A percentile compares a stretch with the other conserved stretches of the same genome.
Evolutionary conservation across 169 alveolate species (phyloP).

Genomic region (Eimeria acervulina): DNA sequence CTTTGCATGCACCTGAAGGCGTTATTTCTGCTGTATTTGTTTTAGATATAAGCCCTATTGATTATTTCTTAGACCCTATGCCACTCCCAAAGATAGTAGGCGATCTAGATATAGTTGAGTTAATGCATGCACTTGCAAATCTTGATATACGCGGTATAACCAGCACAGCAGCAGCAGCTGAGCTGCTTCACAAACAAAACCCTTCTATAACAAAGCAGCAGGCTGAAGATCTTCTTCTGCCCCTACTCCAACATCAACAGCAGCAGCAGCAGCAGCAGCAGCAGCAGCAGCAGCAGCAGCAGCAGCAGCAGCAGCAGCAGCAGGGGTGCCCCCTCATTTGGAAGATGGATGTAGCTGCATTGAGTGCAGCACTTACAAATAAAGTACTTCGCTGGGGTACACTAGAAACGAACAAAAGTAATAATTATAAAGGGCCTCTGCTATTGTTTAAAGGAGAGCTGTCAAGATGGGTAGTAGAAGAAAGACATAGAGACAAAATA

Average conservation of each 20-base stretch:
- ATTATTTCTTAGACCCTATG: not conserved
- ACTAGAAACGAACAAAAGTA: not conserved
- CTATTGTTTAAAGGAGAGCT: not conserved
- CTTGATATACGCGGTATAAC: slow-evolving; percentile 1
- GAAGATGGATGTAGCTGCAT: not conserved
- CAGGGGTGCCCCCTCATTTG: not conserved
- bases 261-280: slow-evolving; percentile 35
- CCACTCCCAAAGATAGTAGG: not conserved
- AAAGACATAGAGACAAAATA: not conserved
- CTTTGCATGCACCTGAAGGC: not conserved
- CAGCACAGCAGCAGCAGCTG: not conserved
- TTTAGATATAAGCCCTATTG: not conserved
- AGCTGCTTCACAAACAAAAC: not conserved
- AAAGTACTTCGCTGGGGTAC: not conserved
- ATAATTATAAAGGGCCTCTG: not conserved
- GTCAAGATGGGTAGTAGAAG: not conserved
- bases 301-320: not conserved
- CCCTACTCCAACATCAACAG: not conserved
- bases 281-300: slow-evolving; percentile 35
- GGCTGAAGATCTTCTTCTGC: not conserved
- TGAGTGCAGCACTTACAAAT: not conserved
- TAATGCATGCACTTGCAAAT: not conserved
- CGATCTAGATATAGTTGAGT: not conserved
- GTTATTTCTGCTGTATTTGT: not conserved
- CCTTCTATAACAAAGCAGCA: not conserved